phyloP scores from a whole-genome alignment of 352 stramenopile genomes.

The Phytophthora citricola region DNA sequence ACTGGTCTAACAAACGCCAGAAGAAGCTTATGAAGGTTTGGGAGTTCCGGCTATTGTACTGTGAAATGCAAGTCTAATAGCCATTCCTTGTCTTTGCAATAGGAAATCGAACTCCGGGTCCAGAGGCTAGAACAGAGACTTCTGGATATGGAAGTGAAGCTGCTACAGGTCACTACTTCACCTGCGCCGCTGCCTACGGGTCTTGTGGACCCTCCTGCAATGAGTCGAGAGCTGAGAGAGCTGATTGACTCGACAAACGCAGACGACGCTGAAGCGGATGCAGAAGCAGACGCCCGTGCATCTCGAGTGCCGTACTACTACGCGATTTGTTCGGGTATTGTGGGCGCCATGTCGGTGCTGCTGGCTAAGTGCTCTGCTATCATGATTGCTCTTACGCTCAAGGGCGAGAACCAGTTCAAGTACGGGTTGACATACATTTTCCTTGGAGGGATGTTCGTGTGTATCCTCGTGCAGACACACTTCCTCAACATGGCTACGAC shows the following conservation, averaged over 20 bases:
- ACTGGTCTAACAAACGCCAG: constrained; percentile 82
- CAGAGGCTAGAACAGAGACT: constrained; percentile 73
- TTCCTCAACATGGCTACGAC: constrained; percentile 89
- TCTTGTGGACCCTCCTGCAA: constrained; percentile 26
- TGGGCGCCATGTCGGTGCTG: constrained; percentile 85
- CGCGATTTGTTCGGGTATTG: constrained; percentile 85
- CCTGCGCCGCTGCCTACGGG: constrained; percentile 23
- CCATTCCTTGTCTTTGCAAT: constrained; percentile 1
- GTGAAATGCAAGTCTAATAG: not conserved
- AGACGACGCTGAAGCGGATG: constrained; percentile 39
- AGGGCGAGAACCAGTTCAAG: constrained; percentile 89
- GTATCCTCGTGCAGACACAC: constrained; percentile 87
- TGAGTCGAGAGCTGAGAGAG: constrained; percentile 43
- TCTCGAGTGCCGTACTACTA: constrained; percentile 86
- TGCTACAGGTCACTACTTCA: constrained; percentile 44
- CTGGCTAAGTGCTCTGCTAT: constrained; percentile 88
- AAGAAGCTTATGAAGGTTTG: constrained; percentile 81
- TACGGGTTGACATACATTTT: constrained; percentile 89
- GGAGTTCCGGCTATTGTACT: not conserved
- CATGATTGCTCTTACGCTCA: constrained; percentile 84
- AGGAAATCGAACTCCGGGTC: constrained; percentile 75
- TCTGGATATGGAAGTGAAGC: constrained; percentile 67
- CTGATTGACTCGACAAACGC: constrained; percentile 35
- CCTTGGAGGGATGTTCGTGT: constrained; percentile 86
- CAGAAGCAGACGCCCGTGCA: constrained; percentile 38